Base-by-base conservation (phyloP, 495 filamentous ascomycete genomes). In the Penicillium egyptiacum region DNA sequence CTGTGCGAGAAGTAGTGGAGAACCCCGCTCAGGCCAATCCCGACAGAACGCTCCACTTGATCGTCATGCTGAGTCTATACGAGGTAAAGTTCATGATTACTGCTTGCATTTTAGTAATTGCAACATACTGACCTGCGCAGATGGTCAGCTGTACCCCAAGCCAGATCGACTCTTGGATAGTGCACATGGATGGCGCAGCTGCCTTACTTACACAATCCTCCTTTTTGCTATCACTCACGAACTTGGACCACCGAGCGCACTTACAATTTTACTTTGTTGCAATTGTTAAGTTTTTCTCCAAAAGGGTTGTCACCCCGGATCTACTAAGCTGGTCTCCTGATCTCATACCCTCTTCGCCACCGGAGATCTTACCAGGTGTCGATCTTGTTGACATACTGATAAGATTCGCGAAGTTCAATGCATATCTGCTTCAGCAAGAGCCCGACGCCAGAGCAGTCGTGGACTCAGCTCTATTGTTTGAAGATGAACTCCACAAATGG, bases 31-130 rank as follows among this genome's bases (percentile, higher is more conserved):
- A 41, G 39, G 57, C 62, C 11, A 55, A 60, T 57, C 56, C 52
- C 2, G 19, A 56, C 12, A 39, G 53, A 12, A 61, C 37, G 3
- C 35, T 68, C 17, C 61, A 54, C 20, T 48, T 63, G 17, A 65
- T 68, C 14, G 1, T 63, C 20, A 62, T 68, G 62, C 45, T 68
- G 11, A 58, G 57, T 47, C 23, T 68, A 40, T 65, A 63, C 26
- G 62, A 68, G 65, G 65, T 68, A 61, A 7, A 23, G 7, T 42
- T 35, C 14, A 14, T 28, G 11, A 17, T 16, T 44, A 6, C 6
- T 17, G 14, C 30, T 39, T 42, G 37, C 44, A 1, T 1, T 17
- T 31, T 26, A 6, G 51, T 12, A 43, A 25, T 22, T 19, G 14
- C 6, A n/a, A n/a, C 33, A n/a, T 41, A 50, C 10, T 56, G 12